Percentiles rank a stretch among this genome's conserved stretches.
Evolutionary conservation across 805 yeast genomes (phyloP).

Genomic region (Wickerhamiella alocasiicola): DNA sequence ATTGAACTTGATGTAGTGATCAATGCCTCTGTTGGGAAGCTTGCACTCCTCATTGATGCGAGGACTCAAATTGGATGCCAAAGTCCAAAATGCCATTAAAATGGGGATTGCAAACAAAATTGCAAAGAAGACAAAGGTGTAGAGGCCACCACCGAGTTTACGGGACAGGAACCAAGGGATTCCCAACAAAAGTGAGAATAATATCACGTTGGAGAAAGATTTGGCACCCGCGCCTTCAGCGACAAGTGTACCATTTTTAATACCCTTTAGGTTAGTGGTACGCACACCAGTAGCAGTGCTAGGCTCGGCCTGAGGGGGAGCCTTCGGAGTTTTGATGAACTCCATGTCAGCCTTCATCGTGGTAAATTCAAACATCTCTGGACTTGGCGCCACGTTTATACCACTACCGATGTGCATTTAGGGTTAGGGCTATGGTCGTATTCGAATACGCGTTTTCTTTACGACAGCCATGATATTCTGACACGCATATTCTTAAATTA

Average conservation of each 20-base stretch:
- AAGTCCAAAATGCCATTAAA: slow-evolving; percentile 71
- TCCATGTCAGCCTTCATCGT: too few species aligned
- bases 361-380: too few species aligned
- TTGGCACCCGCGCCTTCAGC: slow-evolving; percentile 86
- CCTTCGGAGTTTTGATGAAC: slow-evolving; percentile 50
- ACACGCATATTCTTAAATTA: too few species aligned
- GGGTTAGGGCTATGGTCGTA: too few species aligned
- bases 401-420: too few species aligned
- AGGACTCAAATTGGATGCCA: slow-evolving; percentile 65
- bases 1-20: slow-evolving; percentile 71
- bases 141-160: slow-evolving; percentile 55
- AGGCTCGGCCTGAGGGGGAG: slow-evolving; percentile 33
- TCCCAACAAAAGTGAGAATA: slow-evolving; percentile 38
- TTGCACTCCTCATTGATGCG: slow-evolving; percentile 65
- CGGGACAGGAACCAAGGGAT: slow-evolving; percentile 53
- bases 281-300: slow-evolving; percentile 36
- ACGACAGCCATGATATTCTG: too few species aligned
- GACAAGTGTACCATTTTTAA: slow-evolving; percentile 75
- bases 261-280: slow-evolving; percentile 43
- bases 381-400: too few species aligned
- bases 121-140: slow-evolving; percentile 49
- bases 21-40: slow-evolving; percentile 66
- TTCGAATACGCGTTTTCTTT: too few species aligned
- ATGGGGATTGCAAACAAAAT: slow-evolving; percentile 52
- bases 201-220: slow-evolving; percentile 51